Base-by-base conservation (phyloP, 352 stramenopile species). In the Thalassiosira livingstoniorum region DNA sequence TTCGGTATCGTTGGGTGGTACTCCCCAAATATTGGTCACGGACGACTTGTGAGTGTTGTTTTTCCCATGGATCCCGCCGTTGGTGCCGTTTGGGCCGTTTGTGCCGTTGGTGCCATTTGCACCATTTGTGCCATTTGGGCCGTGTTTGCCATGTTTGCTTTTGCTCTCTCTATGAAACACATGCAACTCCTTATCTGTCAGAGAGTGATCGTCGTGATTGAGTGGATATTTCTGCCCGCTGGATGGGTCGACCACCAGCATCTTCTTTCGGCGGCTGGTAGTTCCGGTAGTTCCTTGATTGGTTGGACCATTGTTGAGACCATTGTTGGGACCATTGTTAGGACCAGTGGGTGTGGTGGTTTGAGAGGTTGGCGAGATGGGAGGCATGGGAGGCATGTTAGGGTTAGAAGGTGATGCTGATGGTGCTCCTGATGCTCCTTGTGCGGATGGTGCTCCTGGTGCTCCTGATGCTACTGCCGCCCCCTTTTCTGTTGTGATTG, bases 151-250 rank as follows among this genome's bases (percentile, higher is more conserved):
- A 23, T 63, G 60, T 45, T 4, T 29, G 23, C 25, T 35, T 23
- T 47, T 73, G 1, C 62, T 61, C 11, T 25, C 27, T 37, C 55
- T 54, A 18, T 84, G 76, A 43, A 70, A 80, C 3, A 84, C 77
- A 27, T 79, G 69, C 51, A 84, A 23, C 27, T 84, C 77, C 43
- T 80, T 84, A 47, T 84, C 54, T 0, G 77, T 84, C 7, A 84
- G 23, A 4, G 77, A 84, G n/a, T 84, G 77, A 63, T 84, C 69
- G 32, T 84, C 77, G 15, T 39, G 25, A 2, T 69, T 72, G 34
- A 84, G 43, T 27, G 62, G 53, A 54, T 66, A 76, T 43, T 84
- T 84, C 29, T 57, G 51, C 60, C 72, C 51, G 2, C 62, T 75
- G 10, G 66, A 65, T 1, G 77, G 77, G 53, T 84, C 77, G 23